Conservation (phyloP, 805 yeast species). For the Maudiozyma turicensis region DNA sequence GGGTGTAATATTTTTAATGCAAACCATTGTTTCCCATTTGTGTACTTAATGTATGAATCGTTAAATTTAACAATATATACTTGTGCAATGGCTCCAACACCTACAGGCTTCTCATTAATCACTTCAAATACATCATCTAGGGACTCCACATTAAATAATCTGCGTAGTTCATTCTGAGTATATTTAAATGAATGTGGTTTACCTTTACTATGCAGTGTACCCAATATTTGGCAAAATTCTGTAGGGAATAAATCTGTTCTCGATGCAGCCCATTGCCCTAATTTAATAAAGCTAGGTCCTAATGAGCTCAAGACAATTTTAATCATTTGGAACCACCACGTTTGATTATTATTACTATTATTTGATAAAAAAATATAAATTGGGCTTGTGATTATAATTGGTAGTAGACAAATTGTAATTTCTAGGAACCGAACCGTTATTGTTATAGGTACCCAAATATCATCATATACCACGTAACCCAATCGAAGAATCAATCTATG, state of each 20-base stretch:
- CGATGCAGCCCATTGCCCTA: conserved; percentile 99
- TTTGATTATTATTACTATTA: conserved; percentile 31
- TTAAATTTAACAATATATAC: conserved; percentile 66
- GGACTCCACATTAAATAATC: conserved; percentile 44
- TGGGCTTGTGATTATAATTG: conserved; percentile 60
- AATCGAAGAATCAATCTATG: conserved; percentile 21
- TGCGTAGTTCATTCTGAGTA: conserved; percentile 49
- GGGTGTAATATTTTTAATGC: conserved; percentile 95
- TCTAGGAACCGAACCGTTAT: conserved; percentile 64
- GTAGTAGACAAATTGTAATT: conserved; percentile 30
- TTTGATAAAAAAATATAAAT: conserved; percentile 30
- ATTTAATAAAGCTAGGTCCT: conserved; percentile 84
- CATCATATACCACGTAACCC: conserved; percentile 40
- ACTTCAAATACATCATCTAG: conserved; percentile 76
- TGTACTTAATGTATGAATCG: conserved; percentile 4
- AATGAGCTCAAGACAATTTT: conserved; percentile 67
- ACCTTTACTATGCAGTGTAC: conserved; percentile 74
- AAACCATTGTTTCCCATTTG: conserved; percentile 40
- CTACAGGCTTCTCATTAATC: conserved; percentile 66
- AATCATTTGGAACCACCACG: conserved; percentile 58
- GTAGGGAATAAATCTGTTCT: conserved; percentile 85
- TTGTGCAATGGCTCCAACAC: conserved; percentile 98
- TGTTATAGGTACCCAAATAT: conserved; percentile 56
- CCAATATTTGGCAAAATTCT: conserved; percentile 67
- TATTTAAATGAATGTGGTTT: conserved; percentile 55